Percentiles rank a stretch among this genome's conserved stretches.
These are phyloP conservation scores for Cladophialophora bantiana DNA, from an alignment of 2,329 filamentous ascomycete genomes.

Conservation along the genomic window DNA sequence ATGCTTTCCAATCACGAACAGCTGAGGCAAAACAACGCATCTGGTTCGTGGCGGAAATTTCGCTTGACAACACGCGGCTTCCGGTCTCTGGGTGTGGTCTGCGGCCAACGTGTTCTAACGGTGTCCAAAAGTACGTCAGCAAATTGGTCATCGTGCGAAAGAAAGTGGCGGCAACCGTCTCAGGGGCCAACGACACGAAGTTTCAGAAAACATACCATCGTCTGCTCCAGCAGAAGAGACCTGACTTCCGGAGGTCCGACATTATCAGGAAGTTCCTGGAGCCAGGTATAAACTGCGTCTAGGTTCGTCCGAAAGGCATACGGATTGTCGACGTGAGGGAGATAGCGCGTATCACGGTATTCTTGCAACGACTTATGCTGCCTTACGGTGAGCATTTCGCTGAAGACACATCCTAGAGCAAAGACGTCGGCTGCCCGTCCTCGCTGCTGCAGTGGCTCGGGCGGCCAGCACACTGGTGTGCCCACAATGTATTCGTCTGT, in stretches of 20 bases:
- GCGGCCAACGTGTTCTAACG: background rate
- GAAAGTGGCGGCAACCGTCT: background rate
- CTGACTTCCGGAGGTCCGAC: slow-evolving; percentile 1
- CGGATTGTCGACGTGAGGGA: slow-evolving; percentile 2
- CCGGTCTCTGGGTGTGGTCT: background rate
- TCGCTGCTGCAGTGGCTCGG: slow-evolving; percentile 4
- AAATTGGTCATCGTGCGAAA: background rate
- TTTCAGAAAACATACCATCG: background rate
- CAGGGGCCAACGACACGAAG: background rate
- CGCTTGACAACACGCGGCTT: slow-evolving; percentile 5
- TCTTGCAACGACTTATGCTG: slow-evolving; percentile 4
- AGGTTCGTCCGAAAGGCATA: slow-evolving; percentile 7
- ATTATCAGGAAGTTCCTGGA: background rate
- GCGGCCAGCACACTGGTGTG: slow-evolving; percentile 13
- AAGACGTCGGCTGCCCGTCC: slow-evolving; percentile 8
- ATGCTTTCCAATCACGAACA: slow-evolving; percentile 6
- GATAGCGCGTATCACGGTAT: slow-evolving; percentile 6
- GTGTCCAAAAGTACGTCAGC: background rate
- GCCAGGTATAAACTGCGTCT: background rate
- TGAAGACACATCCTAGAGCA: slow-evolving; percentile 12
- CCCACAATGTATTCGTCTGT: slow-evolving; percentile 6
- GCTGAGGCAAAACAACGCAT: slow-evolving; percentile 10
- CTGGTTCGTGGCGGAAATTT: slow-evolving; percentile 1
- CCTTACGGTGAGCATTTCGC: slow-evolving; percentile 9
- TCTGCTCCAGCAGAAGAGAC: slow-evolving; percentile 10